Evolutionary conservation across 495 filamentous ascomycete genomes (phyloP), one percentile per base, ranked within the genome.

Genomic region (Trichocladium uniseriatum): DNA sequence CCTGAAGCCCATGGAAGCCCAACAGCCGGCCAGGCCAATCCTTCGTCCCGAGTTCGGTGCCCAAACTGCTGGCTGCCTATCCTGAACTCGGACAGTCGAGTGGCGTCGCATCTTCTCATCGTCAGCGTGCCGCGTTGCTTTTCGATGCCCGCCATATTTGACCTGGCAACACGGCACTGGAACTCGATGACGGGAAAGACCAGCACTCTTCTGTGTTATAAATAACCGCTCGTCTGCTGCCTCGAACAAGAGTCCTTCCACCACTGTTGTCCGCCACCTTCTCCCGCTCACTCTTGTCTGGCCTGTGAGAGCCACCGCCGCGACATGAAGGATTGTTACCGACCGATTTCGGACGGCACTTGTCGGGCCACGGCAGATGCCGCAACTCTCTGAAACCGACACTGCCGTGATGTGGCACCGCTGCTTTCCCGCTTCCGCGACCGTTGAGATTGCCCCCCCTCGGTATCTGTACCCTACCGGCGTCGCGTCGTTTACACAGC

Each of bases 371-470:
- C 47, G 19, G 40, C 52, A 54, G 27, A 18, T 43, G 28, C 22
- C 42, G 35, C 42, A 31, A 40, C 48, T 24, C 31, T 28, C 22
- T 49, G 41, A 54, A 54, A 54, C 32, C 20, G 20, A 39, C 45
- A 41, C 13, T 19, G 31, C 36, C 35, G 45, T 27, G 22, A 45
- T 45, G 45, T 43, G 45, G 45, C 44, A 15, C 32, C 22, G 8
- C 22, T 19, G 31, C 6, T 21, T 34, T 5, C 27, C 13, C 32
- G 10, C 21, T 35, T 14, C 38, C 13, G 47, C 16, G 7, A 22
- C 16, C 24, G 38, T 13, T 39, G n/a, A 7, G 19, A 37, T 31
- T 29, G 13, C 32, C 19, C 18, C 15, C 9, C 6, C 27, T 21
- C 16, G 13, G 31, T 46, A 24, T 11, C 16, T 22, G 36, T 16